Evolutionary conservation across 1,139 yeast genomes (phyloP).

Genomic region (Yamadazyma songkhlaensis): DNA sequence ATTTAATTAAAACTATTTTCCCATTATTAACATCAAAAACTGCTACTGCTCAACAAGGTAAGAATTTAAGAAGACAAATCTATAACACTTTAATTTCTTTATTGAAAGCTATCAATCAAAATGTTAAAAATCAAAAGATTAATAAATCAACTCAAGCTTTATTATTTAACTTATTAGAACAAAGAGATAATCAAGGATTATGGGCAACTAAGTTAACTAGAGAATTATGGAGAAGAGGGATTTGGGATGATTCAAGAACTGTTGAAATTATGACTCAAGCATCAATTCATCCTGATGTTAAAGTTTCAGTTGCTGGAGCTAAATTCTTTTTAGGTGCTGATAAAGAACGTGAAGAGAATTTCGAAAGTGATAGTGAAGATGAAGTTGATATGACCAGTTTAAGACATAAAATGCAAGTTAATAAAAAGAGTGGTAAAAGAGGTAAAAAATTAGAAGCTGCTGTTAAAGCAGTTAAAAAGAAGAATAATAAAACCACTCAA

Average conservation of each 20-base stretch:
- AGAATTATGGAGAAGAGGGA: constrained; percentile 95
- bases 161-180: constrained; percentile 78
- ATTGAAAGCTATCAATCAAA: constrained; percentile 78
- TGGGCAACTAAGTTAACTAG: constrained; percentile 97
- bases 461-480: constrained; percentile 63
- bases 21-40: constrained; percentile 64
- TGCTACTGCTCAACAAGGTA: constrained; percentile 70
- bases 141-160: constrained; percentile 90
- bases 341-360: constrained; percentile 84
- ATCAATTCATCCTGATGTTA: constrained; percentile 80
- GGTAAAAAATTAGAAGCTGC: constrained; percentile 77
- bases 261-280: constrained; percentile 98
- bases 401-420: constrained; percentile 77
- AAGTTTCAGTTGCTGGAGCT: constrained; percentile 88
- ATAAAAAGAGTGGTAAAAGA: constrained; percentile 79
- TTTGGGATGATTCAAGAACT: constrained; percentile 96
- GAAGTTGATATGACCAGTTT: constrained; percentile 66
- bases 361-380: constrained; percentile 71
- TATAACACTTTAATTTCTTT: constrained; percentile 75
- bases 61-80: constrained; percentile 77
- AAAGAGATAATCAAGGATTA: constrained; percentile 75
- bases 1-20: constrained; percentile 79
- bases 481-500: constrained; percentile 51
- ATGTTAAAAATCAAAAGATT: constrained; percentile 80
- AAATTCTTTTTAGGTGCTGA: constrained; percentile 92